phyloP scores from a whole-genome alignment of 805 yeast species.

The Cyberlindnera mississippiensis region DNA sequence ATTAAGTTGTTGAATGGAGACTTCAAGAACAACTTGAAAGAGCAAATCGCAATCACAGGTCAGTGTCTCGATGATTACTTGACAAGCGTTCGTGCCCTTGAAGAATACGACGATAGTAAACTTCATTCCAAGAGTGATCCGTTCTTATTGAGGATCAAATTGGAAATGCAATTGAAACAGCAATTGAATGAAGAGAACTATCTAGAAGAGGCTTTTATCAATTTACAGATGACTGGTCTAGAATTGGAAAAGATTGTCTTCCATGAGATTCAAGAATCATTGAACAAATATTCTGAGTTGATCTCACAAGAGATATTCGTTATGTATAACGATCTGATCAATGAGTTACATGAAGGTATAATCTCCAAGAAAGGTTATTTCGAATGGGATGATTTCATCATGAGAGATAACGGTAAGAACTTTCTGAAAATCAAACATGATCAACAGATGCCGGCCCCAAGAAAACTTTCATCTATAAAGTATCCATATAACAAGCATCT shows the following conservation, averaged over 20 bases:
- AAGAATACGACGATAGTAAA: conserved; percentile 37
- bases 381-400: conserved; percentile 86
- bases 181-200: conserved; percentile 83
- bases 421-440: conserved; percentile 32
- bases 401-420: conserved; percentile 63
- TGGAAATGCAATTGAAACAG: conserved; percentile 72
- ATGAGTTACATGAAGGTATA: conserved; percentile 63
- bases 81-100: conserved; percentile 56
- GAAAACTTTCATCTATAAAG: conserved; percentile 55
- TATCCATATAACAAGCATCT: conserved; percentile 69
- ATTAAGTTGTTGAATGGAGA: conserved; percentile 78
- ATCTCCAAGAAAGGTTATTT: conserved; percentile 68
- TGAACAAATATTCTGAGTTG: conserved; percentile 65
- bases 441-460: conserved; percentile 47
- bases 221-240: conserved; percentile 80
- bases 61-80: conserved; percentile 49
- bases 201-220: conserved; percentile 81
- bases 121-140: conserved; percentile 66
- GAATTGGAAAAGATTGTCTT: conserved; percentile 85
- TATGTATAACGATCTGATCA: conserved; percentile 59
- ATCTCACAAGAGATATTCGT: conserved; percentile 71
- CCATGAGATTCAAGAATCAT: conserved; percentile 76
- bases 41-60: conserved; percentile 67
- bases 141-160: conserved; percentile 58
- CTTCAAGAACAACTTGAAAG: conserved; percentile 69